Base-by-base conservation (phyloP, 1,284 basidiomycete genomes). In the Chondrostereum purpureum region DNA sequence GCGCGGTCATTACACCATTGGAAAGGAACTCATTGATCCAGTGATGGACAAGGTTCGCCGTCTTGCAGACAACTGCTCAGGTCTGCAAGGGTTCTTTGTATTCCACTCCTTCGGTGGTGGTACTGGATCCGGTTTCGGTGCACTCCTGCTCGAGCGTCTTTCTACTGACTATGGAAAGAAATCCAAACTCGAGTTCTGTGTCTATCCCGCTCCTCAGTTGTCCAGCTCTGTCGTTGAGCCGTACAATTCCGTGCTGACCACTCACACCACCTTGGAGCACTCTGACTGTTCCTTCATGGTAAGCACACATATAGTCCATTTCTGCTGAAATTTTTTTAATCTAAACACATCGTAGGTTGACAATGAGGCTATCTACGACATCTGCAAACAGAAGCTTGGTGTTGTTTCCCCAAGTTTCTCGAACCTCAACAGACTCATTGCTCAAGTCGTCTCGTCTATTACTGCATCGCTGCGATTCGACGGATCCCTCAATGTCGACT, bases 41-140 rank as follows among this genome's bases (percentile, higher is more conserved):
- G 93, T 95, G 48, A 91, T 98, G 80, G 96, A 99, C 72, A 93
- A 88, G 66, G 75, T 98, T 55, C 90, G 96, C 62, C 87, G 92
- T 58, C 83, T 99, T 53, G 92, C 95, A 48, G 96, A 99, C 71
- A 96, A 95, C 73, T 97, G 94, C 76, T 85, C 86, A 38, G 96
- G 96, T 64, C 85, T 99, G 38, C 96, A 99, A 70, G 95, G 96
- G 58, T 99, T 99, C 82, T 99, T 99, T 66, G 92, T 99, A 62
- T 99, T 99, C 83, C 96, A 99, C 76, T 99, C 96, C 38, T 97
- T 98, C 62, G 96, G 96, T 64, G 96, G 96, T 67, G 96, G 96
- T 68, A 99, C 95, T 58, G 96, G 96, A 61, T 99, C 96, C 52
- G 96, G 96, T 59, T 98, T 99, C 67, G 96, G 96, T 64, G 94